These are phyloP conservation scores for Hypericum androsaemum DNA, from an alignment of 345 rosid genomes.

Conservation along the genomic window DNA sequence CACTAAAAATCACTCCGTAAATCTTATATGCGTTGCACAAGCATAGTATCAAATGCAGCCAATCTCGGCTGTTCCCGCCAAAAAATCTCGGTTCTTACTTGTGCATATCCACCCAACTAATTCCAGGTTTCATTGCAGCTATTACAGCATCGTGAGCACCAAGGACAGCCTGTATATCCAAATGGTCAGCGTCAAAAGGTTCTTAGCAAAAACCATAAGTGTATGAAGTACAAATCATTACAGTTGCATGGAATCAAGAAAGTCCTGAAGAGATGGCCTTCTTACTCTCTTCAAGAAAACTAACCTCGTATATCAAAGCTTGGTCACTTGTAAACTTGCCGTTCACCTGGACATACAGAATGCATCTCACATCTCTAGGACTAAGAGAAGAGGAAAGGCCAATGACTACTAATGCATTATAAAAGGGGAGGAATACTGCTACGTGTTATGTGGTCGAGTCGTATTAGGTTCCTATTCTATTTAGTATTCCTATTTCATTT, in stretches of 20 bases:
- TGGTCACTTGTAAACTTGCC: slow-evolving; percentile 86
- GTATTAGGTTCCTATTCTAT: too few species aligned
- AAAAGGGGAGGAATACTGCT: too few species aligned
- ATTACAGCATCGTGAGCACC: slow-evolving; percentile 79
- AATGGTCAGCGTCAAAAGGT: too few species aligned
- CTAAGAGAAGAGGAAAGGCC: too few species aligned
- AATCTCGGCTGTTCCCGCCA: too few species aligned
- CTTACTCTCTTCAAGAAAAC: slow-evolving; percentile 14
- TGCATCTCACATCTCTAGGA: neutral
- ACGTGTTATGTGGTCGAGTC: too few species aligned
- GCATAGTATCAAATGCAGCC: too few species aligned
- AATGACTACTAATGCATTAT: too few species aligned
- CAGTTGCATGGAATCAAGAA: neutral
- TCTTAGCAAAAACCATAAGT: neutral
- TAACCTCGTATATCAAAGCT: slow-evolving; percentile 69
- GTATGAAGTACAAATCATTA: neutral
- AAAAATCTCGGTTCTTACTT: slow-evolving; percentile 40
- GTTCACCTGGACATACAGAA: slow-evolving; percentile 50
- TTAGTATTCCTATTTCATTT: too few species aligned
- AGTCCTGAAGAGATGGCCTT: neutral
- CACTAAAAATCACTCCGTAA: too few species aligned
- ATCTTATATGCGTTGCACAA: too few species aligned
- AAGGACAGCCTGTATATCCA: slow-evolving; percentile 56
- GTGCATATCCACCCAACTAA: slow-evolving; percentile 89
- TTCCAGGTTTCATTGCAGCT: slow-evolving; percentile 73